Percentiles rank a stretch among this genome's conserved stretches.
Evolutionary conservation across 768 basidiomycete genomes (phyloP).

Genomic region (Guyanaporus albipodus): DNA sequence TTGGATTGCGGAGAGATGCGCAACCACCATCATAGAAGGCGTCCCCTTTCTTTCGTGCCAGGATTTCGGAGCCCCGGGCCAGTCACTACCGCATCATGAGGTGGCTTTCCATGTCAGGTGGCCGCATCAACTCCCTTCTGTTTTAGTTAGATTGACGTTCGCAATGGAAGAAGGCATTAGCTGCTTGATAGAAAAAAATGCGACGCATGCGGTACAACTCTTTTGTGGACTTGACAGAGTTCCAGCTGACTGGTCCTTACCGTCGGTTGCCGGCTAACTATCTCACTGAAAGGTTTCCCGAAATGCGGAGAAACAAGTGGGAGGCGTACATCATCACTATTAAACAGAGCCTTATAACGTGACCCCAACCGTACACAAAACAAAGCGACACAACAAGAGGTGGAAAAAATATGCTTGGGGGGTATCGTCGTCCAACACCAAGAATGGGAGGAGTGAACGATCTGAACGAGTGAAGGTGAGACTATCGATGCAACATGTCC

Average conservation of each 20-base stretch:
- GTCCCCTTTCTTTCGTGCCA: too few species aligned
- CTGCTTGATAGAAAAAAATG: constrained; percentile 10
- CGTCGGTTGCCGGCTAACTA: too few species aligned
- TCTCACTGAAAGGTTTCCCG: too few species aligned
- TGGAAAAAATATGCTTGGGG: constrained; percentile 6
- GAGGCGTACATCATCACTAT: constrained; percentile 3
- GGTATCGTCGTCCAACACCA: constrained; percentile 11
- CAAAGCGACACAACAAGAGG: background rate
- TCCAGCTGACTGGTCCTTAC: too few species aligned
- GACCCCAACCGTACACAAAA: background rate
- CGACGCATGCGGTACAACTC: constrained; percentile 15
- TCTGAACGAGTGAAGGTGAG: constrained; percentile 9
- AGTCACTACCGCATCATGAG: background rate
- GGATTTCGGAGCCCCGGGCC: too few species aligned
- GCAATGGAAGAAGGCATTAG: background rate
- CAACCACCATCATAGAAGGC: constrained; percentile 26
- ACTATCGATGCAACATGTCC: background rate
- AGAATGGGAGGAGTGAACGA: constrained; percentile 1
- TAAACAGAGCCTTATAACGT: constrained; percentile 1
- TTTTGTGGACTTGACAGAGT: too few species aligned
- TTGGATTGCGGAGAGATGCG: constrained; percentile 77
- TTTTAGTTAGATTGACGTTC: constrained; percentile 1
- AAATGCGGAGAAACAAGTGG: constrained; percentile 4
- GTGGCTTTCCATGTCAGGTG: background rate
- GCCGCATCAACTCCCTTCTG: constrained; percentile 10